These are phyloP conservation scores for Pseudohalonectria lignicola DNA, from an alignment of 2,329 filamentous ascomycete species.

Conservation along the genomic window DNA sequence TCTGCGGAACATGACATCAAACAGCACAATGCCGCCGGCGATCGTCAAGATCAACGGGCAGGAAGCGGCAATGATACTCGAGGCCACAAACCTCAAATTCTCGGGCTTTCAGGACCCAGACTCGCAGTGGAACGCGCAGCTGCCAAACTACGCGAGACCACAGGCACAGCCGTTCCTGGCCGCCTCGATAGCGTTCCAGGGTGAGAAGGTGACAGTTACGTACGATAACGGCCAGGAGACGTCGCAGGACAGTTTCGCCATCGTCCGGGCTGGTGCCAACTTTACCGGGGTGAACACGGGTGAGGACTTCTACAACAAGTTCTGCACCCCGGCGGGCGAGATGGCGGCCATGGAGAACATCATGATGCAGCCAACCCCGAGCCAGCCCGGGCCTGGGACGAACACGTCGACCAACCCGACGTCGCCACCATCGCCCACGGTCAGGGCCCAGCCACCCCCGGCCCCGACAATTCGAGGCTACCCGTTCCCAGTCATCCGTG, in stretches of 20 bases:
- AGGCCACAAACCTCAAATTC: slow-evolving; percentile 26
- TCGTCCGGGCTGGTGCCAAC: slow-evolving; percentile 13
- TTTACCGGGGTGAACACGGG: slow-evolving; percentile 19
- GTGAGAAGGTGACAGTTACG: slow-evolving; percentile 21
- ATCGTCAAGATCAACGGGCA: slow-evolving; percentile 17
- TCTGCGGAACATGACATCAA: neutral
- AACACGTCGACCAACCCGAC: neutral
- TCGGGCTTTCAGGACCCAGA: slow-evolving; percentile 17
- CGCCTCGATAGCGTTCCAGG: slow-evolving; percentile 15
- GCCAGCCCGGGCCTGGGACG: slow-evolving; percentile 1
- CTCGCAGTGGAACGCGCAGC: slow-evolving; percentile 21
- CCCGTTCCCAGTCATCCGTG: slow-evolving; percentile 17
- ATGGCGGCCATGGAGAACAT: neutral
- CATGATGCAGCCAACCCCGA: slow-evolving; percentile 2
- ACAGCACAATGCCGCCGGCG: slow-evolving; percentile 6
- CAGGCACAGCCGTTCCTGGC: neutral
- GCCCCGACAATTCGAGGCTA: slow-evolving; percentile 13
- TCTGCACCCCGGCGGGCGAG: slow-evolving; percentile 16
- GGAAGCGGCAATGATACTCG: slow-evolving; percentile 22
- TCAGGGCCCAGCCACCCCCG: slow-evolving; percentile 4
- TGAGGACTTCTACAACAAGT: slow-evolving; percentile 22
- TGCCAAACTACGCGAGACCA: neutral
- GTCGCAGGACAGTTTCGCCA: slow-evolving; percentile 14
- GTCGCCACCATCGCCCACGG: slow-evolving; percentile 2
- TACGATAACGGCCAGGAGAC: slow-evolving; percentile 23